Percentiles rank a stretch among this genome's conserved stretches.
Evolutionary conservation across 352 stramenopile genomes (phyloP).

Genomic region (Globisporangium middletonii): DNA sequence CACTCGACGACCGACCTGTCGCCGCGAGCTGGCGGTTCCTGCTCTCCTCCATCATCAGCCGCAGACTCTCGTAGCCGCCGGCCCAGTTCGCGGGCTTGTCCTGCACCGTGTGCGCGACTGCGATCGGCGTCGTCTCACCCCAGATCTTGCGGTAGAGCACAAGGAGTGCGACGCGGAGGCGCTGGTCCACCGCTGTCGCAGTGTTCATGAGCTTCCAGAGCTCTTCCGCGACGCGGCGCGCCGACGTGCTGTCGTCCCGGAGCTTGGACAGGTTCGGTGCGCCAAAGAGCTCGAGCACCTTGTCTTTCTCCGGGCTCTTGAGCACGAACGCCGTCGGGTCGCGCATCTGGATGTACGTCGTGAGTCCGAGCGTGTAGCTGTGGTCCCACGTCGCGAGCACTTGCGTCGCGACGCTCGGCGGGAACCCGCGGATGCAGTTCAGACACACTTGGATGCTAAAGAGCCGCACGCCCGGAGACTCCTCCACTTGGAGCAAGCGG

Average conservation of each 20-base stretch:
- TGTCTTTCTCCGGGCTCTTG: slow-evolving; percentile 68
- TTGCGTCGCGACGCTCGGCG: slow-evolving; percentile 56
- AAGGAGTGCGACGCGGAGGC: slow-evolving; percentile 66
- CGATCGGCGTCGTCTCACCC: slow-evolving; percentile 76
- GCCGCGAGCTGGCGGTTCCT: slow-evolving; percentile 48
- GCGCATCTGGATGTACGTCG: slow-evolving; percentile 76
- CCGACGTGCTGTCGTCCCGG: slow-evolving; percentile 69
- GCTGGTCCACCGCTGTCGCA: slow-evolving; percentile 50
- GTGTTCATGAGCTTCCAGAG: slow-evolving; percentile 79
- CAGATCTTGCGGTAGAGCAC: slow-evolving; percentile 77
- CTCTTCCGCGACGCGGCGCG: slow-evolving; percentile 55
- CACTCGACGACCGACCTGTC: slow-evolving; percentile 3
- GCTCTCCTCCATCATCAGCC: slow-evolving; percentile 81
- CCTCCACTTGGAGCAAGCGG: slow-evolving; percentile 51
- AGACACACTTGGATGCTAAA: slow-evolving; percentile 77
- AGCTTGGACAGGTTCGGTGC: slow-evolving; percentile 53
- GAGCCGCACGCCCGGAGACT: slow-evolving; percentile 64
- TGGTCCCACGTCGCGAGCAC: slow-evolving; percentile 80
- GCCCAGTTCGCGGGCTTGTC: slow-evolving; percentile 76
- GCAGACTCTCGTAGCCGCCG: slow-evolving; percentile 74
- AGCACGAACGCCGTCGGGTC: slow-evolving; percentile 69
- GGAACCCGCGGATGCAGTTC: slow-evolving; percentile 78
- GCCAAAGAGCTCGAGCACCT: slow-evolving; percentile 56
- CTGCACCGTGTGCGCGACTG: slow-evolving; percentile 74
- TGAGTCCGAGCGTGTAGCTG: slow-evolving; percentile 69